phyloP scores from a whole-genome alignment of 108 stramenopile species.

The Skeletonema grethae region DNA sequence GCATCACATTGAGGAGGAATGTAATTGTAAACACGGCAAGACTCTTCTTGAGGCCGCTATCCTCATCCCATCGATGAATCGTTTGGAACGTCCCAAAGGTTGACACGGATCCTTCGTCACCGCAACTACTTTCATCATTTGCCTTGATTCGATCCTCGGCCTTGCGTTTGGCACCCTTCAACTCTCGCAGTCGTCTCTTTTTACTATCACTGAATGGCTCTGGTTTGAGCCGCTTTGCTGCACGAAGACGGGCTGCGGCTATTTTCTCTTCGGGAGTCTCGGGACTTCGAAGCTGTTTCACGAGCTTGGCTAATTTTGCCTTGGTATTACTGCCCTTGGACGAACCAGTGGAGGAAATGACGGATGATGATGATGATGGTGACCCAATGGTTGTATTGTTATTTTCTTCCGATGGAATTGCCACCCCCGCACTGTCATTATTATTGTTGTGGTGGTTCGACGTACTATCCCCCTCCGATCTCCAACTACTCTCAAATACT shows the following conservation, averaged over 20 bases:
- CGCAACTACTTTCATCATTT: conserved; percentile 2
- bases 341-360: neutral
- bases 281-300: neutral
- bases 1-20: neutral
- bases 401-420: neutral
- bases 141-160: conserved; percentile 8
- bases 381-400: neutral
- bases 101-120: neutral
- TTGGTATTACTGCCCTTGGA: neutral
- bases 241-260: conserved; percentile 47
- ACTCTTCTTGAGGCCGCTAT: conserved; percentile 1
- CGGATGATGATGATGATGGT: neutral
- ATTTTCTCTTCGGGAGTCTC: conserved; percentile 46
- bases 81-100: neutral
- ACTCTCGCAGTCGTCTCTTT: conserved; percentile 50
- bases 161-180: conserved; percentile 55
- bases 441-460: conserved; percentile 5
- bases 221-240: conserved; percentile 58
- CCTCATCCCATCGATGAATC: neutral
- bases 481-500: conserved; percentile 44
- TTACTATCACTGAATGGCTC: conserved; percentile 53
- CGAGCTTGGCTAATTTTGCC: conserved; percentile 3
- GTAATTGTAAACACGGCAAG: neutral
- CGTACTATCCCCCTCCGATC: conserved; percentile 16
- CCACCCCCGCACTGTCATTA: neutral